Conservation (phyloP, 768 basidiomycete species). For the Podaxis sp. region DNA sequence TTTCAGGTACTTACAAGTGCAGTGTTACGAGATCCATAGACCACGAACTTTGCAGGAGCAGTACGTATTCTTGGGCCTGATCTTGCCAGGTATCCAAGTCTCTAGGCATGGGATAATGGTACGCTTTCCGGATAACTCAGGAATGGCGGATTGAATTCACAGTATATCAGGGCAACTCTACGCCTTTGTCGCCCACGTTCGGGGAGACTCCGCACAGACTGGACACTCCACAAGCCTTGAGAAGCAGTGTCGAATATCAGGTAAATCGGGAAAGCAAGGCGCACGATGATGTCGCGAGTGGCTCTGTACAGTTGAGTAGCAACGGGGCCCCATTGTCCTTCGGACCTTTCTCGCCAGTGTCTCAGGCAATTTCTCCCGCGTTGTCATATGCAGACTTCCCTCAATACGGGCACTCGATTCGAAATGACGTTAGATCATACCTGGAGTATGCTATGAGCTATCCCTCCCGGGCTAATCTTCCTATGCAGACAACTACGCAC, state of each 20-base stretch:
- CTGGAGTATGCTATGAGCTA: too few relatives aligned
- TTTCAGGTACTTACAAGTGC: neutral
- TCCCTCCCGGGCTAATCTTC: too few relatives aligned
- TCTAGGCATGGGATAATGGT: neutral
- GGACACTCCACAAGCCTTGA: too few relatives aligned
- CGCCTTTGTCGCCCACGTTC: too few relatives aligned
- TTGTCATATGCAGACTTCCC: neutral
- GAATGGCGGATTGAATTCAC: too few relatives aligned
- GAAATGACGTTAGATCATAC: too few relatives aligned
- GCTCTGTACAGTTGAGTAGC: neutral
- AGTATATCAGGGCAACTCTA: too few relatives aligned
- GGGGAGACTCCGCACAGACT: too few relatives aligned
- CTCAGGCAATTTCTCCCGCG: neutral
- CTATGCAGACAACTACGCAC: too few relatives aligned
- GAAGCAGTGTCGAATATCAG: too few relatives aligned
- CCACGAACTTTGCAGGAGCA: neutral
- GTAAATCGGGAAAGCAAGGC: neutral
- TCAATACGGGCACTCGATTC: neutral
- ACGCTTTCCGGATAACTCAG: too few relatives aligned
- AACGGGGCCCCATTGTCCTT: neutral
- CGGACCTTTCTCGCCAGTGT: neutral
- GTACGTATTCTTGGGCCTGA: neutral
- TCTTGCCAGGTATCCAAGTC: neutral
- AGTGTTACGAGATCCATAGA: neutral
- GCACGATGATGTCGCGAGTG: neutral